These are phyloP conservation scores for Ramalina intermedia DNA, from an alignment of 495 filamentous ascomycete genomes.

Conservation along the genomic window DNA sequence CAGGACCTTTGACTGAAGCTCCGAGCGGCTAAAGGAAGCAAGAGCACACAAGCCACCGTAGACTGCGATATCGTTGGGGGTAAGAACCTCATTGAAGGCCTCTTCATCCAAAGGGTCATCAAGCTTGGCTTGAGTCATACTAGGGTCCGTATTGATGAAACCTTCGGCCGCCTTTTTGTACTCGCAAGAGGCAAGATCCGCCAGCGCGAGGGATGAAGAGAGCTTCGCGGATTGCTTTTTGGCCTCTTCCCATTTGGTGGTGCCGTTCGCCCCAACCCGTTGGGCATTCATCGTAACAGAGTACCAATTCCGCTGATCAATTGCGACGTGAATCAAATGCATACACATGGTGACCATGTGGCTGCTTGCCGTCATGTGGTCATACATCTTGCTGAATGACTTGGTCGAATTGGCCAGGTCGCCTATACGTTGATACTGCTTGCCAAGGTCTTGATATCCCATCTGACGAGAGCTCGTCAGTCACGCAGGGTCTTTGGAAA, in stretches of 20 bases:
- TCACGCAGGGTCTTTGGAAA: background rate
- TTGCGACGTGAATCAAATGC: slow-evolving; percentile 49
- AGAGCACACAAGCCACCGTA: slow-evolving; percentile 87
- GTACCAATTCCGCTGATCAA: slow-evolving; percentile 56
- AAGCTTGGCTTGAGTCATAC: slow-evolving; percentile 15
- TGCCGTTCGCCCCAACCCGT: slow-evolving; percentile 37
- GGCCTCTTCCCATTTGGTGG: slow-evolving; percentile 33
- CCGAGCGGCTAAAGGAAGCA: slow-evolving; percentile 68
- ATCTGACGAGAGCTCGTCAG: slow-evolving; percentile 32
- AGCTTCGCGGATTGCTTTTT: slow-evolving; percentile 54
- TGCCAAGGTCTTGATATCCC: slow-evolving; percentile 62
- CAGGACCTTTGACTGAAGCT: slow-evolving; percentile 61
- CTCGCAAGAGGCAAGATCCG: slow-evolving; percentile 46
- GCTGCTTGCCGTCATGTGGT: slow-evolving; percentile 53
- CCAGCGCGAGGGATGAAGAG: slow-evolving; percentile 51
- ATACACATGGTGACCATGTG: slow-evolving; percentile 60
- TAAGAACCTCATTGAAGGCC: slow-evolving; percentile 57
- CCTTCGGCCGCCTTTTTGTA: slow-evolving; percentile 58
- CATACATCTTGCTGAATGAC: slow-evolving; percentile 59
- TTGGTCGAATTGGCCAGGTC: slow-evolving; percentile 47
- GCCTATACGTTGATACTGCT: slow-evolving; percentile 50
- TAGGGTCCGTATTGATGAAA: slow-evolving; percentile 45
- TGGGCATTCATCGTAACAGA: slow-evolving; percentile 50
- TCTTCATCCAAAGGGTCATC: slow-evolving; percentile 33
- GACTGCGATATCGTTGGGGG: slow-evolving; percentile 76